A percentile compares a stretch with the other conserved stretches of the same genome.
Conservation (phyloP, 139 green algal genomes). For the Chlorella vulgaris region DNA sequence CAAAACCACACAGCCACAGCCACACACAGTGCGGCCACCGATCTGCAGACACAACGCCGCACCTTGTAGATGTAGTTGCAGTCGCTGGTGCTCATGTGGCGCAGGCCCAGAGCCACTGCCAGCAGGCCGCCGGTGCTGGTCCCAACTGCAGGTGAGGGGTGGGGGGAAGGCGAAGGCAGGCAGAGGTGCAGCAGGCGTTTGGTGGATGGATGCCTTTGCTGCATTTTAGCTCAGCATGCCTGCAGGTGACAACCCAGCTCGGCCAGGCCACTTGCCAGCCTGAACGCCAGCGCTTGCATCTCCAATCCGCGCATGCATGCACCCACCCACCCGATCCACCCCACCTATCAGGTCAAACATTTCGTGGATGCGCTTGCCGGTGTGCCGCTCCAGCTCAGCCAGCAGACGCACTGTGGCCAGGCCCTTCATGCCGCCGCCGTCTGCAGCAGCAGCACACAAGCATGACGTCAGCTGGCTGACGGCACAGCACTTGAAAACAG, state of each 20-base stretch:
- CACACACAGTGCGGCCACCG: too few relatives aligned
- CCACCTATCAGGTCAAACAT: slow-evolving; percentile 91
- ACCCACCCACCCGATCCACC: background rate
- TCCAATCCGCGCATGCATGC: too few relatives aligned
- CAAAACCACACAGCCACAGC: too few relatives aligned
- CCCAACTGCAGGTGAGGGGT: slow-evolving; percentile 47
- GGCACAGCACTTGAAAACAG: too few relatives aligned
- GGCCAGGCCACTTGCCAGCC: background rate
- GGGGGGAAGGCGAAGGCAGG: background rate
- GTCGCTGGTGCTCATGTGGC: slow-evolving; percentile 75
- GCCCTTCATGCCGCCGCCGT: slow-evolving; percentile 56
- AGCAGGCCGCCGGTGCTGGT: slow-evolving; percentile 90
- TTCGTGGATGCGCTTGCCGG: slow-evolving; percentile 66
- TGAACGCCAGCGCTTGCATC: too few relatives aligned
- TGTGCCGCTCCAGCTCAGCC: slow-evolving; percentile 69
- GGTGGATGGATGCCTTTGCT: background rate
- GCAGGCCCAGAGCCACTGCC: slow-evolving; percentile 77
- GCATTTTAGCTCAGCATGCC: too few relatives aligned
- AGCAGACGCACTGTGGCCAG: slow-evolving; percentile 82
- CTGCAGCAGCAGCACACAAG: background rate
- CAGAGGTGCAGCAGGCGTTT: background rate
- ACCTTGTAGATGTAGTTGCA: slow-evolving; percentile 89
- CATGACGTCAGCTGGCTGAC: background rate
- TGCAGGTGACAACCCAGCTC: too few relatives aligned
- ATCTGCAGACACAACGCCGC: too few relatives aligned